Evolutionary conservation across 768 basidiomycete genomes (phyloP), one percentile per base, ranked within the genome.

Genomic region (Serendipita indica): DNA sequence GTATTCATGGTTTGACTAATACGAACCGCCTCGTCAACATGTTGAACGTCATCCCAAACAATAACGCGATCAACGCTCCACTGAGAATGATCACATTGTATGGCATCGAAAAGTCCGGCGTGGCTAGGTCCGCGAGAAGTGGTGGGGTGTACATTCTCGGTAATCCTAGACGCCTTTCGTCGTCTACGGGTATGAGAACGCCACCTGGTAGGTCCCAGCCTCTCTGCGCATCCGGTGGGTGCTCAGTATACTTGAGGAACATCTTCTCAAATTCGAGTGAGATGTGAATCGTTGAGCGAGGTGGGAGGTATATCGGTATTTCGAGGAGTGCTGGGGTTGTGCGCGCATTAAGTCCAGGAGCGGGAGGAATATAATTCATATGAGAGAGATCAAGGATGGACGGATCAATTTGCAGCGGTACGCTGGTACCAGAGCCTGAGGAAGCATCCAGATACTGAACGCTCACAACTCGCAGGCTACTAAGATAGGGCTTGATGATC

Each of bases 1-100:
- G n/a, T n/a, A n/a, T n/a, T n/a, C n/a, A n/a, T n/a, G n/a, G n/a
- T n/a, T n/a, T 49, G 33, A 63, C 58, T 16, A 61, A 39, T 3
- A 84, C 79, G 75, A 91, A 90, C 65, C 78, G 78, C 62, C 94
- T 72, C 45, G 88, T 88, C 69, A 97, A 71, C 52, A 83, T 68
- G 66, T 97, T 97, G 72, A 97, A 91, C 45, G 94, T 71, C 65
- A 82, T 88, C 60, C 94, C 96, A 70, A 99, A 98, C 58, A 93
- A 82, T 63, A 96, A 80, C 45, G 93, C 91, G 57, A 96, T 78
- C 39, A 97, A 73, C 7, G 90, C 91, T 67, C 86, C 89, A 60
- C 80, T 91, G 75, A 98, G 86, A 66, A 97, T 97, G 70, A 98
- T 97, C 46, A 98, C 94, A 72, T 98, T 99, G 73, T 98, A 98